Conservation (phyloP, 805 yeast species). For the Wickerhamomyces queroliae region DNA sequence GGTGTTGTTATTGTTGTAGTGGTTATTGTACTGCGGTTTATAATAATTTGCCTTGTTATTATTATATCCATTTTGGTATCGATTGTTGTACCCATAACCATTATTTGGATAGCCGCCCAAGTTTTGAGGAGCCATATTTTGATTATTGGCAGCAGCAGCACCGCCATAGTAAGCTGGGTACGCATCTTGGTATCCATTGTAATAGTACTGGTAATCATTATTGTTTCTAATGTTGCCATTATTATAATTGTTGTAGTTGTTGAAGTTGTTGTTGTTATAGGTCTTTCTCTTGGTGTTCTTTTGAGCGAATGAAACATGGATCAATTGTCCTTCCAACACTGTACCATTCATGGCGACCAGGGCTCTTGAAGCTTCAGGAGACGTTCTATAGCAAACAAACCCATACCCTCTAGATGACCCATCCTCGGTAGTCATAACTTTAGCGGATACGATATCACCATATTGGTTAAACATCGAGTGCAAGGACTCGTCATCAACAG, state of each 20-base stretch:
- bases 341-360: conserved; percentile 58
- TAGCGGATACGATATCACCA: conserved; percentile 48
- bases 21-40: not conserved
- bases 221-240: not conserved
- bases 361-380: conserved; percentile 60
- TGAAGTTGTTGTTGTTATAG: conserved; percentile 2
- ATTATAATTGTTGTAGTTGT: too few relatives aligned
- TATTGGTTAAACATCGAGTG: conserved; percentile 32
- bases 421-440: conserved; percentile 37
- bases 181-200: not conserved
- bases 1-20: not conserved
- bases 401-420: conserved; percentile 65
- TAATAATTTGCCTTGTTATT: not conserved
- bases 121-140: not conserved
- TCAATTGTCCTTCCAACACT: conserved; percentile 42
- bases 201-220: not conserved
- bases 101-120: not conserved
- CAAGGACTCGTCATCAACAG: conserved; percentile 46
- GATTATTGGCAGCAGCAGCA: not conserved
- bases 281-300: conserved; percentile 49
- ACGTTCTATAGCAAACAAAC: conserved; percentile 62
- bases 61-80: not conserved
- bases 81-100: not conserved
- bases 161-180: not conserved
- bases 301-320: conserved; percentile 71